Percentiles rank a stretch among this genome's conserved stretches.
Evolutionary conservation across 2,329 filamentous ascomycete species (phyloP).

Genomic region (Gnomoniopsis smithogilvyi): DNA sequence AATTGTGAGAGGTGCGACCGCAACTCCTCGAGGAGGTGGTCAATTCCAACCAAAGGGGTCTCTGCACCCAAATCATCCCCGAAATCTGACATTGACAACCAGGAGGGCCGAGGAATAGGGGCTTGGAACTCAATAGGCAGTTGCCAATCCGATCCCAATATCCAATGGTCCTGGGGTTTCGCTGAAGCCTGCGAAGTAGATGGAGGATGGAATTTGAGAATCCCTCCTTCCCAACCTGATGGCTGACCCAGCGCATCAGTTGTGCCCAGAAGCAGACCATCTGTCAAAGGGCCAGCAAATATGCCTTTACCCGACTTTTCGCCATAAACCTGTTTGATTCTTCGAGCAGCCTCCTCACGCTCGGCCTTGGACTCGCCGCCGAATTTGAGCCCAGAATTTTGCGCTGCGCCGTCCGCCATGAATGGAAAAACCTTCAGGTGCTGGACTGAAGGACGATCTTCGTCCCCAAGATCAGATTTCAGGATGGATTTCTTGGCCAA

Average conservation of each 20-base stretch:
- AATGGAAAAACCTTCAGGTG: constrained; percentile 82
- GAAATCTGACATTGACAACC: constrained; percentile 46
- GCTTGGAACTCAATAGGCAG: constrained; percentile 72
- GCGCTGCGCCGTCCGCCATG: constrained; percentile 50
- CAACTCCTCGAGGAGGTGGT: constrained; percentile 69
- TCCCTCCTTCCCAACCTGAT: constrained; percentile 75
- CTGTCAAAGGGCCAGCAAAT: constrained; percentile 80
- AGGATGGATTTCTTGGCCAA: constrained; percentile 61
- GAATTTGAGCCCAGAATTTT: constrained; percentile 71
- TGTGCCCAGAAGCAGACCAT: constrained; percentile 73
- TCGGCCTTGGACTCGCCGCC: constrained; percentile 84
- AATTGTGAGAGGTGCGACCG: constrained; percentile 75
- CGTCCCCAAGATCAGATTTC: constrained; percentile 36
- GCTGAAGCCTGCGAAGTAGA: constrained; percentile 34
- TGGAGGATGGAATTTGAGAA: constrained; percentile 73
- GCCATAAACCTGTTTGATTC: constrained; percentile 69
- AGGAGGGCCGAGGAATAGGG: constrained; percentile 64
- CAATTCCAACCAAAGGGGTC: constrained; percentile 77
- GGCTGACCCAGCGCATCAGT: constrained; percentile 51
- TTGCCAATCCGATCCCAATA: constrained; percentile 73
- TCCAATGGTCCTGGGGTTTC: constrained; percentile 61
- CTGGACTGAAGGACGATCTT: constrained; percentile 29
- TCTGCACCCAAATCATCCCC: not conserved
- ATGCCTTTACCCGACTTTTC: constrained; percentile 57
- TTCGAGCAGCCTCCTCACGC: constrained; percentile 71